Evolutionary conservation across 108 stramenopile genomes (phyloP), one percentile per base, ranked within the genome.

Genomic region (Chaetoceros muelleri): DNA sequence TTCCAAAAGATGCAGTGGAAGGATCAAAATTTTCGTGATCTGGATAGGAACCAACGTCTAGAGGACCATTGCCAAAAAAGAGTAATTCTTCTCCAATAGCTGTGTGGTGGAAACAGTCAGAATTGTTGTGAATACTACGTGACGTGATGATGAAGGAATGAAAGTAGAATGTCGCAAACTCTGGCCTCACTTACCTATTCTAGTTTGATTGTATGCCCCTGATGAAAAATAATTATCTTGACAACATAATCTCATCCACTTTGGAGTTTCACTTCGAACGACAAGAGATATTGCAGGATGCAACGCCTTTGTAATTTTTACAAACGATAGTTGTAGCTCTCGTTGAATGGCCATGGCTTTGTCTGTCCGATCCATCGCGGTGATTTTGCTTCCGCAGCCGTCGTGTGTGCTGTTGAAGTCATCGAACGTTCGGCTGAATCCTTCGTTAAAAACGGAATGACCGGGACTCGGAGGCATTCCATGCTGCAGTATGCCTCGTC

Each of bases 271-370:
- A 29, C 51, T 64, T 24, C 62, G 59, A 30, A 92, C 66, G 18
- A 85, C 69, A n/a, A 66, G 80, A 25, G 65, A 57, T 46, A 93
- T 26, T 29, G 54, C 72, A 18, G 87, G 87, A 34, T 75, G 70
- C 7, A 93, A 68, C 17, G 71, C 71, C 60, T 81, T 87, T 17
- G 72, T 65, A 44, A 87, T 50, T 22, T 58, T 69, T 23, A 79
- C 76, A 49, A 89, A 87, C 1, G 85, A 74, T 54, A 82, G 67
- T 57, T 93, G 91, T 5, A 93, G 67, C 56, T 93, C 91, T 55
- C 85, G 75, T 66, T 93, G 91, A 31, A 93, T 77, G 13, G 73
- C 84, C 34, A 93, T 93, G 1, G 87, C 91, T 27, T 78, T 64
- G 60, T 87, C 86, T 18, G 80, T 78, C 13, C 82, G 78, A 63